Base-by-base conservation (phyloP, 371 early-diverging fungal species). In the Batkoa obscura region DNA sequence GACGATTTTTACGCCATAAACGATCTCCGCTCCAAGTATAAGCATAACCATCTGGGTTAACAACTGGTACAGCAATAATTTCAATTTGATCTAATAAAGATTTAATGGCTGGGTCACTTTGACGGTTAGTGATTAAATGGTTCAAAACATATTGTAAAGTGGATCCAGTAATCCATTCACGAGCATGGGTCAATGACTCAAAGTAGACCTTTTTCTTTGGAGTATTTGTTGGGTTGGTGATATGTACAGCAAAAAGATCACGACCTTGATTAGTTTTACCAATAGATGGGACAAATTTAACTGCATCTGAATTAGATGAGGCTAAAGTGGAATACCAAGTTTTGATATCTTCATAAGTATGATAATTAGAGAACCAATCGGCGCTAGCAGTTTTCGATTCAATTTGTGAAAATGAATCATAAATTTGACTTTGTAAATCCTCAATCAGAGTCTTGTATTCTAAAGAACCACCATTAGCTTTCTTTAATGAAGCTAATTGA, bases 31-130 rank as follows among this genome's bases (percentile, higher is more conserved):
- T 57, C 64, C 66, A 65, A 31, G 71, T 64, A 59, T 64, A 70
- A 39, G 57, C 63, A 58, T 72, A 73, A 2, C 76, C 76, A 53
- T 75, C 76, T 4, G 68, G 66, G 61, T 75, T 75, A 57, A 70
- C 67, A 23, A 73, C 56, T 2, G 76, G 76, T 1, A 75, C 63
- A 47, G 72, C 49, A 15, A 68, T 57, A 53, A 71, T 64, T 49
- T 71, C 70, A 1, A 52, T 34, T 33, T 59, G 32, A 43, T 59
- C 47, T 12, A 59, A 30, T 3, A 59, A 32, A 30, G 8, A 2
- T n/a, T 43, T 59, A 38, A 59, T 53, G 3, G 10, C 6, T 43
- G 59, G 59, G 31, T 59, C 59, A 23, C 15, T 39, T 35, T 37
- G 23, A 47, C 50, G 50, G 13, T 50, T 39, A 12, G 43, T 10